phyloP scores from a whole-genome alignment of 805 yeast species.

The Hanseniaspora thailandica region DNA sequence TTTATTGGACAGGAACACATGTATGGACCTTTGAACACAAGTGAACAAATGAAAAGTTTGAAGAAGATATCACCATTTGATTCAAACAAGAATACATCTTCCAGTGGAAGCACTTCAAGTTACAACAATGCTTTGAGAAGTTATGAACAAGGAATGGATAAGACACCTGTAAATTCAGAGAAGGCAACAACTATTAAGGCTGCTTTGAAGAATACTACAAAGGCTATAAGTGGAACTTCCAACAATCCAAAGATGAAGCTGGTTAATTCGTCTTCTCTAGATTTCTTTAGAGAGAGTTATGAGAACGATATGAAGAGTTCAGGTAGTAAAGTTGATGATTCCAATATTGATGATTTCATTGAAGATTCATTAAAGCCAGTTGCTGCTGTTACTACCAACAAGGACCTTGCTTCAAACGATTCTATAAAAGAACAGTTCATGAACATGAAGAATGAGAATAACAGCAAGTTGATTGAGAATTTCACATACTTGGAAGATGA shows the following conservation, averaged over 20 bases:
- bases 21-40: neutral
- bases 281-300: neutral
- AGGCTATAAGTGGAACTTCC: neutral
- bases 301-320: neutral
- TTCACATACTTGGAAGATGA: neutral
- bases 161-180: neutral
- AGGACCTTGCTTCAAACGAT: constrained; percentile 1
- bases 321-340: neutral
- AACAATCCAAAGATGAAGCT: neutral
- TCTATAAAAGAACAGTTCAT: constrained; percentile 1
- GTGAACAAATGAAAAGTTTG: neutral
- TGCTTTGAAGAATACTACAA: neutral
- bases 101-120: neutral
- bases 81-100: neutral
- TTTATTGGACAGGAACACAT: neutral
- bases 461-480: neutral
- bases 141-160: neutral
- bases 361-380: neutral
- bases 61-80: constrained; percentile 8
- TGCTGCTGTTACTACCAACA: neutral
- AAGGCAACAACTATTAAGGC: neutral
- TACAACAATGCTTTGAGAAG: neutral
- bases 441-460: neutral
- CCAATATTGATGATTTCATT: neutral
- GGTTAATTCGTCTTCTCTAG: neutral